Evolutionary conservation across 176 grass and related monocot species (phyloP).

Genomic region (Paspalum vaginatum): DNA sequence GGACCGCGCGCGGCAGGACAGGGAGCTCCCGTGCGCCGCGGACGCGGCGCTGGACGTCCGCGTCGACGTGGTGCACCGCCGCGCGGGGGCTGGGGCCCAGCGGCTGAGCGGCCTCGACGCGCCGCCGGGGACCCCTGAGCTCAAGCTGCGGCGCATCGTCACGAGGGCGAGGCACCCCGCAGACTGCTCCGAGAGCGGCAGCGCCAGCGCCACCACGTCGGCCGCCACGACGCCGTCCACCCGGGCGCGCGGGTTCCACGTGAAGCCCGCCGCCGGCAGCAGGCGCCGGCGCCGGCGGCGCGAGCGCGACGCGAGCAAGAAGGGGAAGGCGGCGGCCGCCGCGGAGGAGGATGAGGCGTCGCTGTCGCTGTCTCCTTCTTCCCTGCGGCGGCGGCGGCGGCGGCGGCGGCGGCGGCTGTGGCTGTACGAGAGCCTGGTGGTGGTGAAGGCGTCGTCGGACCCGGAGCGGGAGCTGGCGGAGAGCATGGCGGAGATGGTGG

Average conservation of each 20-base stretch:
- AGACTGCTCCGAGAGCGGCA: conserved; percentile 9
- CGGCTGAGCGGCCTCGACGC: conserved; percentile 46
- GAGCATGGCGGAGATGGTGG: conserved; percentile 92
- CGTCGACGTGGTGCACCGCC: conserved; percentile 44
- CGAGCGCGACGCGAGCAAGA: not conserved
- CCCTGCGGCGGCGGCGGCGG: not conserved
- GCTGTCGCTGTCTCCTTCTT: not conserved
- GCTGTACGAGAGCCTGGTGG: conserved; percentile 72
- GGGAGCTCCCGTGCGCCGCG: conserved; percentile 22
- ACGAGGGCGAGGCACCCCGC: conserved; percentile 53
- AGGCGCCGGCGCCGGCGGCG: not conserved
- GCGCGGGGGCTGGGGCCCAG: not conserved
- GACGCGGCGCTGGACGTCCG: conserved; percentile 29
- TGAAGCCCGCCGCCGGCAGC: not conserved
- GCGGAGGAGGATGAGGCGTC: not conserved
- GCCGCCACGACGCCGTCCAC: conserved; percentile 55
- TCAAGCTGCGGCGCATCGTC: conserved; percentile 73
- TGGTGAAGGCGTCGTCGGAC: conserved; percentile 78
- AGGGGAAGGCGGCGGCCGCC: not conserved
- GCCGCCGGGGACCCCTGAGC: conserved; percentile 57
- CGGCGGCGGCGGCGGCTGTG: conserved; percentile 39
- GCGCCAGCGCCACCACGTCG: conserved; percentile 34
- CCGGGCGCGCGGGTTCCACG: conserved; percentile 48
- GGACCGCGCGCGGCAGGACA: conserved; percentile 51
- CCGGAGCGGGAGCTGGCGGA: conserved; percentile 76